Evolutionary conservation across 768 basidiomycete genomes (phyloP).

Genomic region (Cubamyces sp.): DNA sequence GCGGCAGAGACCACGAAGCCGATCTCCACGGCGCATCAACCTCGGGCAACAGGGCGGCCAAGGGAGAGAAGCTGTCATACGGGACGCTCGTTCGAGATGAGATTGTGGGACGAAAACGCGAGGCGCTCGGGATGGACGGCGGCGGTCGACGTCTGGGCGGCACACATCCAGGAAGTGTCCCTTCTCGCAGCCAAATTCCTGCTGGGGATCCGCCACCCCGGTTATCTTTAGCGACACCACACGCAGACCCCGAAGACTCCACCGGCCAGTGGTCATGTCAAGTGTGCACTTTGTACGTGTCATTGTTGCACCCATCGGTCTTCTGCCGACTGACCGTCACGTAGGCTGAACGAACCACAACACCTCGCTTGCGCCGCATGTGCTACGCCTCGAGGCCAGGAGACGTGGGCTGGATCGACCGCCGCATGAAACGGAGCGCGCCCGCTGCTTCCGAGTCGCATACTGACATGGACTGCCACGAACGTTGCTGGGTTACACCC

Average conservation of each 20-base stretch:
- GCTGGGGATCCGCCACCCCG: not conserved
- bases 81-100: constrained; percentile 39
- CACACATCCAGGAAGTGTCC: not conserved
- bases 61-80: constrained; percentile 22
- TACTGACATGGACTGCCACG: not conserved
- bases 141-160: constrained; percentile 25
- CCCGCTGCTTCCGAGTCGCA: not conserved
- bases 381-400: constrained; percentile 53
- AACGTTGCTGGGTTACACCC: too few species aligned
- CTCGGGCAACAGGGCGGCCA: not conserved
- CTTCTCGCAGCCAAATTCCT: not conserved
- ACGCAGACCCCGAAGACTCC: not conserved
- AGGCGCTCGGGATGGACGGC: constrained; percentile 46
- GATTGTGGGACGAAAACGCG: constrained; percentile 48
- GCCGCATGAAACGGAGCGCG: not conserved
- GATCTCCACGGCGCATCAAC: too few species aligned
- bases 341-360: constrained; percentile 52
- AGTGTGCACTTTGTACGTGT: constrained; percentile 66
- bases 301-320: not conserved
- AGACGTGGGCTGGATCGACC: constrained; percentile 23
- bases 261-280: constrained; percentile 52
- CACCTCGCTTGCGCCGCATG: constrained; percentile 70
- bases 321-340: constrained; percentile 10
- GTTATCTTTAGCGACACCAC: not conserved
- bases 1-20: too few species aligned